Evolutionary conservation across 257 asterid species (phyloP).

Genomic region (Lavandula angustifolia): DNA sequence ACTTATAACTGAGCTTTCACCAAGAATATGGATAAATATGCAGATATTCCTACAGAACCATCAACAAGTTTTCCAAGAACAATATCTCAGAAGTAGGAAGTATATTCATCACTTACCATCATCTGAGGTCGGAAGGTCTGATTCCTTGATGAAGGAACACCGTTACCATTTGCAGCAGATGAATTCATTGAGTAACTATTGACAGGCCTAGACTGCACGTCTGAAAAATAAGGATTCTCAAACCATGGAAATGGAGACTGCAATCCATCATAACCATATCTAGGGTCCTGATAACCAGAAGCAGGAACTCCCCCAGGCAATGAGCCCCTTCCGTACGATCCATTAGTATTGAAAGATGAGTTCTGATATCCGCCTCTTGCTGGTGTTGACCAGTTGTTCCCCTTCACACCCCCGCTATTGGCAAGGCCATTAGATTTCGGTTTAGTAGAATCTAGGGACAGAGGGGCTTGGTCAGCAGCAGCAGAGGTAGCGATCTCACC

Average conservation of each 20-base stretch:
- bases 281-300: conserved; percentile 62
- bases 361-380: conserved; percentile 42
- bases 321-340: conserved; percentile 48
- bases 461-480: conserved; percentile 49
- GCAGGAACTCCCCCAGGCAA: conserved; percentile 53
- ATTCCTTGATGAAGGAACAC: conserved; percentile 49
- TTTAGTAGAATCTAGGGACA: conserved; percentile 50
- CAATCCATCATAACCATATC: conserved; percentile 58
- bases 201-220: conserved; percentile 51
- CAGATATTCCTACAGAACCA: neutral
- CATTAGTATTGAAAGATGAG: conserved; percentile 42
- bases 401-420: conserved; percentile 48
- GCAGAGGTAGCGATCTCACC: conserved; percentile 51
- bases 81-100: too few species aligned
- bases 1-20: too few species aligned
- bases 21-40: neutral
- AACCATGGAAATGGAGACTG: conserved; percentile 67
- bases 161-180: conserved; percentile 40
- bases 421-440: conserved; percentile 49
- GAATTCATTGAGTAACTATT: conserved; percentile 46
- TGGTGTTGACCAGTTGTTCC: conserved; percentile 37
- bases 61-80: neutral
- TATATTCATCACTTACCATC: conserved; percentile 33
- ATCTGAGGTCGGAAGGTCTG: conserved; percentile 47
- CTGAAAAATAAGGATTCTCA: conserved; percentile 55